These are phyloP conservation scores for Musa itinerans DNA, from an alignment of 176 grass and related monocot genomes.

Conservation along the genomic window DNA sequence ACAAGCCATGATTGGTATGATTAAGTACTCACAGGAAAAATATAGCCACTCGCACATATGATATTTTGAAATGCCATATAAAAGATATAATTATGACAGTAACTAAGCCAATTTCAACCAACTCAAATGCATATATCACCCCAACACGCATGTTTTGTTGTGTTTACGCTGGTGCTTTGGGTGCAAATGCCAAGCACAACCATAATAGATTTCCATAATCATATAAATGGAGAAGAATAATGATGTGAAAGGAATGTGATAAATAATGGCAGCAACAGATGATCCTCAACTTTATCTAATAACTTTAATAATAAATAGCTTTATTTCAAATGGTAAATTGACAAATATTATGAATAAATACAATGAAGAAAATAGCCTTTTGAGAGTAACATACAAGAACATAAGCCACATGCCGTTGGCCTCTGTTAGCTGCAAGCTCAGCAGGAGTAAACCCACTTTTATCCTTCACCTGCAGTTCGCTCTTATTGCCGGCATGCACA, in stretches of 20 bases:
- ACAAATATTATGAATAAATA: background rate
- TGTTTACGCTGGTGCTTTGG: too few species aligned
- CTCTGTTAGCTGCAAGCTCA: constrained; percentile 79
- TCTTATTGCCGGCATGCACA: constrained; percentile 86
- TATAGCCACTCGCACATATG: background rate
- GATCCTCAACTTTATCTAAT: background rate
- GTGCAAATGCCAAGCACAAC: too few species aligned
- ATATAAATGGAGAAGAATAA: background rate
- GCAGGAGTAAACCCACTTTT: constrained; percentile 74
- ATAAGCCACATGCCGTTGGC: constrained; percentile 70
- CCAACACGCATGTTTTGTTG: too few species aligned
- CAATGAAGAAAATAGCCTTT: background rate
- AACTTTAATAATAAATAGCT: background rate
- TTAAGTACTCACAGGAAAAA: background rate
- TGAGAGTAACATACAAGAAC: constrained; percentile 66
- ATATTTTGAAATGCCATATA: constrained; percentile 2
- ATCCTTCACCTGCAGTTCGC: constrained; percentile 67
- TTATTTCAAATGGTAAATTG: background rate
- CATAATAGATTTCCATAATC: too few species aligned
- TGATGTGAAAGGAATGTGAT: background rate
- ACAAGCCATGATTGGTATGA: background rate
- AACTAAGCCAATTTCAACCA: background rate
- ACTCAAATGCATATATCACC: too few species aligned
- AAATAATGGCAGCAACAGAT: background rate
- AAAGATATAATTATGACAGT: too few species aligned